A percentile compares a stretch with the other conserved stretches of the same genome.
Evolutionary conservation across 257 asterid genomes (phyloP).

Genomic region (Thymus mandschuricus): DNA sequence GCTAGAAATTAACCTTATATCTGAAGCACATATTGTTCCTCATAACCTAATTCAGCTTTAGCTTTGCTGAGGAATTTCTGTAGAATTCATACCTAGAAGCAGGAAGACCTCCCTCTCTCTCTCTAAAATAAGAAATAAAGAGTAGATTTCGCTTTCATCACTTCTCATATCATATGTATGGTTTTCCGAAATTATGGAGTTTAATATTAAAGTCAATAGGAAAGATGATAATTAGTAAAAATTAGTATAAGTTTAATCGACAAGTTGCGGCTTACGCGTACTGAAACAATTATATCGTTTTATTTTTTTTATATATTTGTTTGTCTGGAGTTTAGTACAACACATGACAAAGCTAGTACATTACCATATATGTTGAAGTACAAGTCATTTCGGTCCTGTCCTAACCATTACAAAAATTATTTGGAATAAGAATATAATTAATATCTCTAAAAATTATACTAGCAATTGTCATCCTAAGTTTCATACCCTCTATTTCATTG

Average conservation of each 20-base stretch:
- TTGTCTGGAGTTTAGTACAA: constrained; percentile 14
- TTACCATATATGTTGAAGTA: constrained; percentile 23
- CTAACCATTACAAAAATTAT: background rate
- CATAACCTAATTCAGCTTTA: background rate
- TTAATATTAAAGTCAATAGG: constrained; percentile 30
- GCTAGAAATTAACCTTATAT: background rate
- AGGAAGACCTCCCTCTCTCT: background rate
- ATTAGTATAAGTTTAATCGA: background rate
- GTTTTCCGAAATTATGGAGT: background rate
- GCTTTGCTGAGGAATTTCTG: background rate
- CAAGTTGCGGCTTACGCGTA: constrained; percentile 5
- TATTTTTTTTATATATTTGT: background rate
- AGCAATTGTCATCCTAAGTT: too few species aligned
- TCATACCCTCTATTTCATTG: too few species aligned
- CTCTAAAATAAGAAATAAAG: too few species aligned
- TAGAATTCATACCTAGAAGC: background rate
- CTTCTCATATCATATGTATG: background rate
- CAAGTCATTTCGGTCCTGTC: constrained; percentile 2
- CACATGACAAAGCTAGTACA: constrained; percentile 27
- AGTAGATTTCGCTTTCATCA: background rate
- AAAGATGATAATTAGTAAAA: constrained; percentile 8
- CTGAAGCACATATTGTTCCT: background rate
- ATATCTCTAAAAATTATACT: too few species aligned
- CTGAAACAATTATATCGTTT: background rate
- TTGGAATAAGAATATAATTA: too few species aligned